Base-by-base conservation (phyloP, 768 basidiomycete species). In the Hericium rajendrae region DNA sequence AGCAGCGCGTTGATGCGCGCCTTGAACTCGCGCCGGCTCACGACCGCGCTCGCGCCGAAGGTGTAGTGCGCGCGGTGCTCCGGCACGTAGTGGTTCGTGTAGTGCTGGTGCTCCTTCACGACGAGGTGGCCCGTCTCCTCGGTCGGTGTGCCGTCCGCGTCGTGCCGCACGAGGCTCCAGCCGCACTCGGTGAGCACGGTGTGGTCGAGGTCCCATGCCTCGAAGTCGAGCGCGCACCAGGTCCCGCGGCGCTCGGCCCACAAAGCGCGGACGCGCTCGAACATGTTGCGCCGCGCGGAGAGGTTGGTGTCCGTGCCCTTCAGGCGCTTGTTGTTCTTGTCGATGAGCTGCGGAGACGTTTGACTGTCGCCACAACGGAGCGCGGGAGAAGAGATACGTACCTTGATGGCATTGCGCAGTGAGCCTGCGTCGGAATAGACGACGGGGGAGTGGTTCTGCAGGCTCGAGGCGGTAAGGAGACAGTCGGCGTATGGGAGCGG, bases 191-290 rank as follows among this genome's bases (percentile, higher is more conserved):
- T 91, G 60, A 92, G 74, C 20, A 84, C 60, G 1, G 72, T 78
- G 64, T 90, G 86, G 46, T 90, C 87, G 43, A 70, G 69, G 66
- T 94, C 91, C 89, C 89, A 93, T 16, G 78, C 81, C 70, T 93
- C 91, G 60, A 93, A 85, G 67, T 93, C 91, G 53, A 92, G 69
- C 15, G 89, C 81, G 65, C 80, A 80, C 86, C 88, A 92, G 4
- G 80, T 78, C 43, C 88, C 90, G 24, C 68, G 75, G 66, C 83
- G 81, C 58, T 77, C 76, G 0, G 71, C 70, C 83, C 85, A 91
- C 54, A 82, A 73, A 3, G 75, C 67, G 16, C 89, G 83, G 24
- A 83, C 78, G 5, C 78, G 79, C 66, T 91, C 88, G 66, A 92
- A 92, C 13, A 74, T 65, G 54, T 80, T 71, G 9, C 88, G 81